phyloP scores from a whole-genome alignment of 164 flowering plant species.

The Akebia trifoliata region DNA sequence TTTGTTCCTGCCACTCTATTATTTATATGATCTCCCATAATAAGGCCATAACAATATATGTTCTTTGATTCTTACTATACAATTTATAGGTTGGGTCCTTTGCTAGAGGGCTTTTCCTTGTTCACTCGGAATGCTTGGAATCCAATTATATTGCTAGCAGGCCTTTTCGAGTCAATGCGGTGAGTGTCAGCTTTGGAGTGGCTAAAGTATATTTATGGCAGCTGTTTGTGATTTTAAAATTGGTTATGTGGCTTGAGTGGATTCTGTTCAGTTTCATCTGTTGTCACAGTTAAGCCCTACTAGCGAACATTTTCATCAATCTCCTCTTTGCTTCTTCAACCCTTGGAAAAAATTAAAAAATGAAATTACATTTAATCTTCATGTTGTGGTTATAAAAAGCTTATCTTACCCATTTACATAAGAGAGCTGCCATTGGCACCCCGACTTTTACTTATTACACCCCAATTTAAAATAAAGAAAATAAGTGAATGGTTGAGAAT shows the following conservation, averaged over 20 bases:
- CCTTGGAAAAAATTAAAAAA: not conserved
- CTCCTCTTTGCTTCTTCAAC: not conserved
- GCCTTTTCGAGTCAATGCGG: conserved; percentile 95
- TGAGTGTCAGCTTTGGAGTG: conserved; percentile 31
- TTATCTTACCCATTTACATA: too few relatives aligned
- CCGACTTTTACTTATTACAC: too few relatives aligned
- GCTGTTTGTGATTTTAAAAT: not conserved
- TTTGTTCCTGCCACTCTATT: conserved; percentile 20
- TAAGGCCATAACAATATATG: not conserved
- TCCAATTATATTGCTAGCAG: conserved; percentile 89
- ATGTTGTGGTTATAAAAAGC: not conserved
- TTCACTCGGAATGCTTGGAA: conserved; percentile 92
- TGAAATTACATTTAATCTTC: not conserved
- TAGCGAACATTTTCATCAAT: not conserved
- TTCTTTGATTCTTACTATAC: not conserved
- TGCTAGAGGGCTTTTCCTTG: conserved; percentile 90
- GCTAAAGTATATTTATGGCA: not conserved
- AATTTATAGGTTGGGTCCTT: conserved; percentile 71
- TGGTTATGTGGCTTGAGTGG: too few relatives aligned
- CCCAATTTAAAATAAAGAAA: too few relatives aligned
- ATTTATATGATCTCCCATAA: conserved; percentile 1
- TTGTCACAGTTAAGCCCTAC: too few relatives aligned
- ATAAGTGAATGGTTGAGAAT: too few relatives aligned
- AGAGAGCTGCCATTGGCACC: too few relatives aligned
- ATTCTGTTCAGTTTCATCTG: too few relatives aligned